A percentile compares a stretch with the other conserved stretches of the same genome.
Conservation (phyloP, 768 basidiomycete genomes). For the Leccinum fibrillosum region DNA sequence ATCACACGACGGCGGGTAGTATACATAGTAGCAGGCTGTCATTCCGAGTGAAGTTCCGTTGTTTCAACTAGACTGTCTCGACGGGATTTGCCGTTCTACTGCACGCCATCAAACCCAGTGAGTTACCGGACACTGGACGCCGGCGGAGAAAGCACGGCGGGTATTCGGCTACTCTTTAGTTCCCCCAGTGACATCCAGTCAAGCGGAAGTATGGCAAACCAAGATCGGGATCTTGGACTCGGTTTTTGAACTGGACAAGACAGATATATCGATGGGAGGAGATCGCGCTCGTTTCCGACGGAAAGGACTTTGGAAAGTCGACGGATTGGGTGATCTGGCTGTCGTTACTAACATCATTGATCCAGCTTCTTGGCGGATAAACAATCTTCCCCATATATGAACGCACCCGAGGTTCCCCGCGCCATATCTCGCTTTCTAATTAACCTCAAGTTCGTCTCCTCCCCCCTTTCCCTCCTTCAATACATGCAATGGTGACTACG, state of each 20-base stretch:
- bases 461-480: not conserved
- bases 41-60: not conserved
- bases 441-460: not conserved
- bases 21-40: not conserved
- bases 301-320: not conserved
- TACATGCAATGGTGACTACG: conserved; percentile 22
- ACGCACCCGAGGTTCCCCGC: conserved; percentile 8
- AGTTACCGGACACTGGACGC: not conserved
- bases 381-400: conserved; percentile 19
- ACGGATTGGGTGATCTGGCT: not conserved
- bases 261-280: not conserved
- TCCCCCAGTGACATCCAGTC: not conserved
- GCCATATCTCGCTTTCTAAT: conserved; percentile 13
- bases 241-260: not conserved
- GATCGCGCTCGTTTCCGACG: not conserved
- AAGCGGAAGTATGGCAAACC: not conserved
- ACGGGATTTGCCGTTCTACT: not conserved
- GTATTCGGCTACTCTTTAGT: not conserved
- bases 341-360: conserved; percentile 11
- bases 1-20: not conserved
- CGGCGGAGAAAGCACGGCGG: no score
- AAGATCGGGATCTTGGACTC: not conserved
- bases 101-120: not conserved
- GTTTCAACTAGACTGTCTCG: not conserved
- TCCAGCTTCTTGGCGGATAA: conserved; percentile 13